Evolutionary conservation across 106 monocot species (phyloP), one percentile per base, ranked within the genome.

Genomic region (Apostasia ramifera): DNA sequence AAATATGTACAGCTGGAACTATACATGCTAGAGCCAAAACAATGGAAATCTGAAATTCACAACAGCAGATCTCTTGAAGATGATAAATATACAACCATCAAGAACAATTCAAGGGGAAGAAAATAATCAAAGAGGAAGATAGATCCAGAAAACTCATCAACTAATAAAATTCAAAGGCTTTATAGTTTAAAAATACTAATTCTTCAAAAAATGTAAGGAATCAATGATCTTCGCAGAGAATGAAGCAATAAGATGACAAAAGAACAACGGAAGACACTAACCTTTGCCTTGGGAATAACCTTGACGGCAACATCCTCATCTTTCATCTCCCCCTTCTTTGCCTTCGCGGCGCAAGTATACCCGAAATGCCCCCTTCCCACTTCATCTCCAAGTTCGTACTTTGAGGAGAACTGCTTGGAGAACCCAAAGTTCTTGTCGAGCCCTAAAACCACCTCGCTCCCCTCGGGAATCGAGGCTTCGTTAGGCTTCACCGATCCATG

Each of bases 231-330:
- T 10, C 8, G 41, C 40, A 61, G 5, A 47, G 3, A 47, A 48
- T 11, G 3, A 47, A 65, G 45, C 5, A 13, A 13, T 44, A 5
- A 45, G 44, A 63, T 63, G 7, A 44, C 11, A 40, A 12, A 7
- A 37, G 6, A 54, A 53, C 52, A 52, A 10, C 10, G 52, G 49
- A 39, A 47, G 49, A 50, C 1, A 6, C 13, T 3, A 15, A 79
- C 93, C 93, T 94, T 89, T 13, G 87, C 49, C 68, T 94, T 94
- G n/a, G 86, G 84, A 43, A 94, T 90, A 61, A 94, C 93, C 73
- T 94, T 94, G 66, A 94, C 81, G 15, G 93, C 93, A 45, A 94
- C 84, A 57, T 94, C 80, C 66, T 82, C 78, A 8, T 90, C 87
- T 67, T 94, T 94, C 79, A 82, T 51, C 43, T 90, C 90, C 47